A percentile compares a stretch with the other conserved stretches of the same genome.
phyloP scores from a whole-genome alignment of 176 grass and related monocot species.

The Saccharum spontaneum region DNA sequence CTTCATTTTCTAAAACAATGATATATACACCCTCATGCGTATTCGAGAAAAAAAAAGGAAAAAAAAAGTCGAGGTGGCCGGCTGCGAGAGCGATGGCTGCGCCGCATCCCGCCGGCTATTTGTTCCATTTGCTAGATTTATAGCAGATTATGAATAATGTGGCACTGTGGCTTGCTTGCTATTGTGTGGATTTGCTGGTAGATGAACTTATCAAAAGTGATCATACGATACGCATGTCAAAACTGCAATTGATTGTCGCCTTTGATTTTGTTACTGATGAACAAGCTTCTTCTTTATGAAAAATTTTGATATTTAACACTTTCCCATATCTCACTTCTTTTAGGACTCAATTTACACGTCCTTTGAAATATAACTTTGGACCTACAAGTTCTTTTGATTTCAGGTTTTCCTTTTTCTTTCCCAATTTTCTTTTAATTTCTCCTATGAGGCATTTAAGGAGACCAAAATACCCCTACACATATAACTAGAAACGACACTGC shows the following conservation, averaged over 20 bases:
- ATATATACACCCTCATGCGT: no score
- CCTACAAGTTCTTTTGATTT: no score
- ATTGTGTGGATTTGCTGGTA: background rate
- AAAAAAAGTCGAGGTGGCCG: constrained; percentile 21
- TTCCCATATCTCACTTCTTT: background rate
- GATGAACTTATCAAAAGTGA: background rate
- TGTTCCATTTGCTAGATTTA: constrained; percentile 1
- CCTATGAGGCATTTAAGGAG: no score
- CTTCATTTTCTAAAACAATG: no score
- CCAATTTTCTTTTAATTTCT: no score
- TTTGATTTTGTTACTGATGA: background rate
- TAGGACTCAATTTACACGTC: no score
- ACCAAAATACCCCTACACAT: no score
- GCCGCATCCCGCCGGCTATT: constrained; percentile 30
- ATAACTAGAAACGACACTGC: no score
- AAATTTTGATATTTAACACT: background rate
- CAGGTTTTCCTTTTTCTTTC: no score
- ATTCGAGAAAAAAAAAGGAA: no score
- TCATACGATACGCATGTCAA: background rate
- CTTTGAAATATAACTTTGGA: no score
- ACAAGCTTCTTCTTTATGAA: background rate
- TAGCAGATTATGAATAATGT: background rate
- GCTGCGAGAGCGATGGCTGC: constrained; percentile 12
- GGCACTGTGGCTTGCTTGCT: background rate
- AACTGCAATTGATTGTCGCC: background rate